Evolutionary conservation across 352 stramenopile genomes (phyloP).

Genomic region (Globisporangium ultimum): DNA sequence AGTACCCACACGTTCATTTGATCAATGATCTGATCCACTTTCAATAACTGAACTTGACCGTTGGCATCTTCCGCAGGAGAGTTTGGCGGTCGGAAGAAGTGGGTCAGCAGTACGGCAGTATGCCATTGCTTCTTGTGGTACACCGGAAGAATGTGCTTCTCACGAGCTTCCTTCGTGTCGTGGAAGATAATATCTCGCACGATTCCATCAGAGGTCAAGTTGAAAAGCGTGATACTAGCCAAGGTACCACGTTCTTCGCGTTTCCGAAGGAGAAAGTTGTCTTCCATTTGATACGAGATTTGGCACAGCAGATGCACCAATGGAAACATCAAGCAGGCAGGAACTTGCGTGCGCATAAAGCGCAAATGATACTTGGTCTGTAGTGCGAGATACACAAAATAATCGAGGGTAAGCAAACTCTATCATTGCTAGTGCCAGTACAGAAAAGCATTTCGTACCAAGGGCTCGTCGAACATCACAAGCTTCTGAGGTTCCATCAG

Average conservation of each 20-base stretch:
- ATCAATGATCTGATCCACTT: conserved; percentile 86
- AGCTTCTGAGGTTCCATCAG: conserved; percentile 73
- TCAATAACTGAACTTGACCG: conserved; percentile 79
- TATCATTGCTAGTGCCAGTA: conserved; percentile 2
- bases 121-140: conserved; percentile 88
- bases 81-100: conserved; percentile 76
- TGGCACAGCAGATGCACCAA: conserved; percentile 83
- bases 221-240: conserved; percentile 79
- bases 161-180: conserved; percentile 80
- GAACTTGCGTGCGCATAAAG: conserved; percentile 78
- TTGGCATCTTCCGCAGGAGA: conserved; percentile 67
- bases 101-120: conserved; percentile 77
- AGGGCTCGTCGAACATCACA: conserved; percentile 84
- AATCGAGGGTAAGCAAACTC: no score
- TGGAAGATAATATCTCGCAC: conserved; percentile 86
- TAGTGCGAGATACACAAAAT: neutral
- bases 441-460: conserved; percentile 43
- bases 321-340: conserved; percentile 77
- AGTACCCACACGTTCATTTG: conserved; percentile 86
- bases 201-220: conserved; percentile 83
- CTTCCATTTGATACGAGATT: conserved; percentile 87
- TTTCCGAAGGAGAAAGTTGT: conserved; percentile 77
- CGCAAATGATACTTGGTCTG: conserved; percentile 85
- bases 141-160: conserved; percentile 80
- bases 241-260: conserved; percentile 78